Base-by-base conservation (phyloP, 768 basidiomycete genomes). In the Lentinula boryana region DNA sequence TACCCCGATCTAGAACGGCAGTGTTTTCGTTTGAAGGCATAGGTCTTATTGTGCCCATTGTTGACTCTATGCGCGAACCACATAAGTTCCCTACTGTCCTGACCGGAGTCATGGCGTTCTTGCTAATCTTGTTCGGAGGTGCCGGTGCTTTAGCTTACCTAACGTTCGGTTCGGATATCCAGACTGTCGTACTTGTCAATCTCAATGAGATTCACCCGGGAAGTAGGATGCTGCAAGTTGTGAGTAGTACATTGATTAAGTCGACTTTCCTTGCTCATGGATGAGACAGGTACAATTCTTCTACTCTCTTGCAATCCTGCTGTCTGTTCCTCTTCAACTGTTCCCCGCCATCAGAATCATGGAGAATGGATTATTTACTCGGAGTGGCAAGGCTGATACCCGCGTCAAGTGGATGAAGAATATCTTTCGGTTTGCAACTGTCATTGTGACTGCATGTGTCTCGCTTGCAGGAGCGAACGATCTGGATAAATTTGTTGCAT, bases 1-100 rank as follows among this genome's bases (percentile, higher is more conserved):
- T 27, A 27, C 27, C 27, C 27, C 46, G n/a, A 6, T 18, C 18
- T 63, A 93, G 95, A 7, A 98, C 97, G 23, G 96, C 97, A 3
- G 96, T 98, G 33, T 98, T 98, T 73, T 93, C 97, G 1, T 99
- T 98, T 67, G 96, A 99, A 73, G 96, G 96, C 8, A 93, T 99
- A 65, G 97, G 96, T 52, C 77, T 98, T 82, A 78, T 99, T 63
- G 92, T 99, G 63, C 97, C 97, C 18, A 97, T 99, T 68, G 93
- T 93, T 12, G 95, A 99, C 70, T 87, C 95, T 5, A 99, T 99
- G 97, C 82, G 84, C 27, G 94, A 98, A 69, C 97, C 96, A 2
- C 86, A 83, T 68, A 95, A 93, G 74, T 97, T 98, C 82, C 95
- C 96, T 4, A 76, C 73, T 52, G 93, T 89, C 3, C 74, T 99